Conservation (phyloP, 768 basidiomycete species). For the Suillus luteus region DNA sequence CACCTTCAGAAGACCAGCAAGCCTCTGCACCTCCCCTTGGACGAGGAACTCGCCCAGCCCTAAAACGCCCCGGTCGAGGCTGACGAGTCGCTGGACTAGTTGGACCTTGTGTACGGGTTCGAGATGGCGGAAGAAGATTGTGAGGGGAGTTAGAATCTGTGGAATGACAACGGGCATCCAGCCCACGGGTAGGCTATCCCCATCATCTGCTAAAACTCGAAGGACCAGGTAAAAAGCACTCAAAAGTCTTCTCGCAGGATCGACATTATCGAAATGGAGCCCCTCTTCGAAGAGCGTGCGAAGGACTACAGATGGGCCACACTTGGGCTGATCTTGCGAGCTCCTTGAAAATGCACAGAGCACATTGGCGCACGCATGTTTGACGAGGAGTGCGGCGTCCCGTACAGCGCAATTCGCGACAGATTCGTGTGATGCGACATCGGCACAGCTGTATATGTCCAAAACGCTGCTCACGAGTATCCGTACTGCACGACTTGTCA, state of each 20-base stretch:
- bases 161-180: conserved; percentile 63
- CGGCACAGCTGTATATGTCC: conserved; percentile 59
- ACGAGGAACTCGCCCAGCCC: conserved; percentile 56
- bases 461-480: conserved; percentile 44
- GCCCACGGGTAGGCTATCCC: conserved; percentile 19
- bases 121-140: conserved; percentile 55
- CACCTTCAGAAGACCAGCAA: conserved; percentile 1
- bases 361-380: conserved; percentile 54
- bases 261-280: conserved; percentile 39
- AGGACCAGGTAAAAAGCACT: conserved; percentile 62
- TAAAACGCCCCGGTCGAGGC: conserved; percentile 52
- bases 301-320: conserved; percentile 54
- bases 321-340: conserved; percentile 32
- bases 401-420: conserved; percentile 8
- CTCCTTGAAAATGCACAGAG: conserved; percentile 43
- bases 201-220: conserved; percentile 49
- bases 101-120: conserved; percentile 56
- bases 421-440: conserved; percentile 37
- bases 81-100: conserved; percentile 55
- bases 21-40: conserved; percentile 52
- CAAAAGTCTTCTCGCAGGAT: conserved; percentile 58
- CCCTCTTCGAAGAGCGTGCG: conserved; percentile 57
- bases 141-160: conserved; percentile 53
- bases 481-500: conserved; percentile 53
- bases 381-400: conserved; percentile 44